These are phyloP conservation scores for Lathyrus tuberosus DNA, from an alignment of 306 rosid genomes.

Conservation along the genomic window DNA sequence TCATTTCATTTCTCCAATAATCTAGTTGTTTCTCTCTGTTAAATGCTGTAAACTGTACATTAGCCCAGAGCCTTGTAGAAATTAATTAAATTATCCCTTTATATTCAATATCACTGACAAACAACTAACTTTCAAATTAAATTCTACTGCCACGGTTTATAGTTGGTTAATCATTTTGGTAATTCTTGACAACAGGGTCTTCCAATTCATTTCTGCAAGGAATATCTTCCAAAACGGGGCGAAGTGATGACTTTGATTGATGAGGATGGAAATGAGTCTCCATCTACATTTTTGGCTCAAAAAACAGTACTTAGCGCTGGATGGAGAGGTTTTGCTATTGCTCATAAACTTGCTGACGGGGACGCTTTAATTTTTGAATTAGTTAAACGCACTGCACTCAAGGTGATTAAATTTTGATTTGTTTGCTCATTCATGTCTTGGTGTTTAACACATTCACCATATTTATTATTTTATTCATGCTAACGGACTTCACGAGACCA, in stretches of 20 bases:
- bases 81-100: neutral
- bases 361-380: slow-evolving; percentile 80
- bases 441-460: slow-evolving; percentile 17
- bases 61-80: neutral
- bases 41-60: neutral
- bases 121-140: neutral
- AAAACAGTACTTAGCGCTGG: slow-evolving; percentile 78
- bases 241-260: slow-evolving; percentile 56
- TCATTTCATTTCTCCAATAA: no score
- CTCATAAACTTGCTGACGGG: slow-evolving; percentile 76
- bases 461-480: neutral
- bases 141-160: neutral
- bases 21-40: neutral
- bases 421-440: slow-evolving; percentile 19
- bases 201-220: slow-evolving; percentile 57
- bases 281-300: slow-evolving; percentile 55
- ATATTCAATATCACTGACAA: neutral
- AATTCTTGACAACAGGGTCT: slow-evolving; percentile 60
- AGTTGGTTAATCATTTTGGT: slow-evolving; percentile 15
- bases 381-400: slow-evolving; percentile 56
- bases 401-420: slow-evolving; percentile 56
- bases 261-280: slow-evolving; percentile 59
- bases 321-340: slow-evolving; percentile 79
- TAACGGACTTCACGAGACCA: neutral
- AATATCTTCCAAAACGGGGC: slow-evolving; percentile 52